Percentiles rank a stretch among this genome's conserved stretches.
Conservation (phyloP, 352 stramenopile species). For the Phytopythium ostracodes region DNA sequence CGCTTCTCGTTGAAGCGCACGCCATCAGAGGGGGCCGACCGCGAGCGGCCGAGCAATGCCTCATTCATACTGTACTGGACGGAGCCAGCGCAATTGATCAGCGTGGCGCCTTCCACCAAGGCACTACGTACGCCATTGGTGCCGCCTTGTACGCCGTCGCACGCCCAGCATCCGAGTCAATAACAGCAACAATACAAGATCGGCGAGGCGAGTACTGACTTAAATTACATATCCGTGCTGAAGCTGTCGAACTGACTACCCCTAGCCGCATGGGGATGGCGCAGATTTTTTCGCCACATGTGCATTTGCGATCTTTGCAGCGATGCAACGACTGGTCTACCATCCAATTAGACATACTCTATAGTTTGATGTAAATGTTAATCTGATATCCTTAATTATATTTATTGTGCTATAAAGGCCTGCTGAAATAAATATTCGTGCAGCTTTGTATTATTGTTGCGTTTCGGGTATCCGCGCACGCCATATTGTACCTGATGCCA, state of each 20-base stretch:
- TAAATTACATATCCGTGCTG: not conserved
- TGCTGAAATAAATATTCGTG: not conserved
- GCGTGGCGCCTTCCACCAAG: too few relatives aligned
- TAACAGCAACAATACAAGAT: too few relatives aligned
- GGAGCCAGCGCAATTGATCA: too few relatives aligned
- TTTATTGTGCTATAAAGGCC: not conserved
- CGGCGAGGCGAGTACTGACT: not conserved
- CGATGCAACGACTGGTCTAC: not conserved
- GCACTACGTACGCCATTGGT: too few relatives aligned
- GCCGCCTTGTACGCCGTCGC: too few relatives aligned
- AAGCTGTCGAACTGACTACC: slow-evolving; percentile 1
- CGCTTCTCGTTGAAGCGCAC: too few relatives aligned
- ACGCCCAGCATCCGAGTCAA: too few relatives aligned
- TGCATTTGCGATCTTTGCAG: not conserved
- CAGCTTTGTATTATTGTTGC: too few relatives aligned
- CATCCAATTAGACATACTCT: not conserved
- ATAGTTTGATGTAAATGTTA: not conserved
- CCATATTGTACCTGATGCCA: not conserved
- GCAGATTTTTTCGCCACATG: not conserved
- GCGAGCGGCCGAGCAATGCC: too few relatives aligned
- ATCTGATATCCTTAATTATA: not conserved
- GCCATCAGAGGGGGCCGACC: too few relatives aligned
- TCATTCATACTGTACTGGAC: too few relatives aligned
- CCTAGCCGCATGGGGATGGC: not conserved
- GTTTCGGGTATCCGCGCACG: too few relatives aligned